Percentiles rank a stretch among this genome's conserved stretches.
Evolutionary conservation across 129 eudicot species (phyloP).

Genomic region (Flaveria linearis): DNA sequence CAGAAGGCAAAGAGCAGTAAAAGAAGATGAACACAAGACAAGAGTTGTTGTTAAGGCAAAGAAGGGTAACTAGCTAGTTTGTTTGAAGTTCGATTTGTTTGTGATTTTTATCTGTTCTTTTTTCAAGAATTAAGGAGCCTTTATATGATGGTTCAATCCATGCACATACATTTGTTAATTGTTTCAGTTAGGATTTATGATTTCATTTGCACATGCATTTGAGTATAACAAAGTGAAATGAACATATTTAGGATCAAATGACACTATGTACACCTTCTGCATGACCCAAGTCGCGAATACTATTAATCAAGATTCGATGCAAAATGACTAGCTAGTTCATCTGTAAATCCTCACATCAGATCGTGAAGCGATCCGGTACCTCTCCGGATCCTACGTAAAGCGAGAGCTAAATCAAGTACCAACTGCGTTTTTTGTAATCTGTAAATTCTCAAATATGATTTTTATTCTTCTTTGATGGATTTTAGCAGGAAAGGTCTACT

Average conservation of each 20-base stretch:
- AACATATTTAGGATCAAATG: not conserved
- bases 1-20: constrained; percentile 40
- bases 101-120: constrained; percentile 5
- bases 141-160: constrained; percentile 23
- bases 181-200: constrained; percentile 14
- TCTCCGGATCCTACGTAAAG: too few relatives aligned
- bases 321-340: too few relatives aligned
- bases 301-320: too few relatives aligned
- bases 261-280: too few relatives aligned
- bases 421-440: too few relatives aligned
- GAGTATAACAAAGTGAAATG: constrained; percentile 11
- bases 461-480: not conserved
- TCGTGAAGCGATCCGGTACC: too few relatives aligned
- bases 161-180: constrained; percentile 20
- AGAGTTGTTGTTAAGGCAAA: constrained; percentile 38
- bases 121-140: constrained; percentile 13
- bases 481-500: constrained; percentile 18
- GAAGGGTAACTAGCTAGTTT: constrained; percentile 33
- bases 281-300: too few relatives aligned
- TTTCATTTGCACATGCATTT: constrained; percentile 23
- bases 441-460: too few relatives aligned
- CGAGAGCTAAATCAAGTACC: too few relatives aligned
- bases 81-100: constrained; percentile 12
- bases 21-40: constrained; percentile 40
- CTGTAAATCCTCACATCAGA: too few relatives aligned